phyloP scores from a whole-genome alignment of 805 yeast genomes.

The Starmerella potacharoeniae region DNA sequence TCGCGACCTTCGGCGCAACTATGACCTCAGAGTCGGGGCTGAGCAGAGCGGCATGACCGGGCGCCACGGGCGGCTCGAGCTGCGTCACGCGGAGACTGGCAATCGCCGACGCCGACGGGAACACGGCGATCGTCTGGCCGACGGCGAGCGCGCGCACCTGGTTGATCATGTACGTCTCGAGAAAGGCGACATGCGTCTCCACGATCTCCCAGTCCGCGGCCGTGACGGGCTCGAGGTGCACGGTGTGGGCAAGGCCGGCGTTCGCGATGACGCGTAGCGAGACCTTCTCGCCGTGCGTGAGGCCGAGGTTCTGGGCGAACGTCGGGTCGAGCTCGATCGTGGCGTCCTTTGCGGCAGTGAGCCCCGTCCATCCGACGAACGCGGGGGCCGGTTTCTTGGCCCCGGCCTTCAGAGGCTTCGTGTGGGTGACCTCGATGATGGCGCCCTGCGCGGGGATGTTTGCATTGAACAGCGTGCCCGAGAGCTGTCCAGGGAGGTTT shows the following conservation, averaged over 20 bases:
- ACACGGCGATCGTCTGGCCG: conserved; percentile 52
- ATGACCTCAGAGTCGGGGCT: conserved; percentile 57
- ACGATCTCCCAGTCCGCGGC: conserved; percentile 84
- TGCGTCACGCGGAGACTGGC: conserved; percentile 48
- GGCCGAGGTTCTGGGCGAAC: conserved; percentile 43
- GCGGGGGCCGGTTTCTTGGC: conserved; percentile 22
- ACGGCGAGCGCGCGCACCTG: conserved; percentile 68
- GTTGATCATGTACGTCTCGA: conserved; percentile 62
- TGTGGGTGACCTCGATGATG: conserved; percentile 37
- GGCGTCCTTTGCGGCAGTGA: conserved; percentile 29
- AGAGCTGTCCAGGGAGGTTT: conserved; percentile 41
- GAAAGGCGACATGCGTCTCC: conserved; percentile 63
- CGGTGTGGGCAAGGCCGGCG: conserved; percentile 43
- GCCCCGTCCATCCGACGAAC: conserved; percentile 62
- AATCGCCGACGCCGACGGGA: conserved; percentile 48
- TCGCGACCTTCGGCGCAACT: conserved; percentile 52
- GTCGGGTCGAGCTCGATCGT: conserved; percentile 55
- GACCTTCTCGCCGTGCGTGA: conserved; percentile 36
- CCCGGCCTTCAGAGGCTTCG: conserved; percentile 23
- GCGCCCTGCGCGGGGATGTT: conserved; percentile 47
- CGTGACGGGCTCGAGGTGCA: conserved; percentile 67
- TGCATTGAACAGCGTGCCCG: conserved; percentile 39
- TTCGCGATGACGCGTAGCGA: conserved; percentile 39
- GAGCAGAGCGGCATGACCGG: conserved; percentile 37
- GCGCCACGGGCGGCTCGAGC: conserved; percentile 29